Evolutionary conservation across 1,284 basidiomycete genomes (phyloP), one percentile per base, ranked within the genome.

Genomic region (Tremellales sp.): DNA sequence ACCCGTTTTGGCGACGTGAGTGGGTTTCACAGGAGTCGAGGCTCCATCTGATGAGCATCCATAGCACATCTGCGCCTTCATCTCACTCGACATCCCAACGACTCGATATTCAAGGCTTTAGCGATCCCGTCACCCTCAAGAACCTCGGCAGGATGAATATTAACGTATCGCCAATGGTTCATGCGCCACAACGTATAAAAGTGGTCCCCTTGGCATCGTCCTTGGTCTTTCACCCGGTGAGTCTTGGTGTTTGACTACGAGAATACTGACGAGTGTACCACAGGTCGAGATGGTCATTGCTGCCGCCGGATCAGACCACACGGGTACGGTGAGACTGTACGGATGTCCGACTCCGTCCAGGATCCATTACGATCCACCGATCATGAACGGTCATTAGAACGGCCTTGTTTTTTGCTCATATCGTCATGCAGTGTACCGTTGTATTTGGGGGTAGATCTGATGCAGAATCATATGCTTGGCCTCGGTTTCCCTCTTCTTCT

Each of bases 1-100:
- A 0, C 83, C 84, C 25, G 84, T 98, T 4, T 87, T 94, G 66
- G 92, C 89, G 31, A 81, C 82, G 88, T 93, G 63, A 71, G 88
- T 79, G 12, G 40, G 38, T 6, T 45, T 27, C 5, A 13, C 18
- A 42, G 18, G n/a, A 27, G 26, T 32, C 33, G 19, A 40, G 28
- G 13, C 3, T 34, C 25, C 42, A 31, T 22, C 21, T 18, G 3
- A 41, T 12, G 35, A 8, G 14, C 12, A 13, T 18, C 5, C n/a
- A 7, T 40, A 63, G 63, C 3, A 67, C 67, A 12, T 68, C 68
- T 5, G 64, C 67, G 2, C 57, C 60, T 8, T 53, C 62, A 1
- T 50, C 54, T 5, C 61, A 61, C 27, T 57, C 65, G 1, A 62
- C 61, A 4, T 56, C 63, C 7, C 71, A 72, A 43, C 51, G 60